A percentile compares a stretch with the other conserved stretches of the same genome.
phyloP scores from a whole-genome alignment of 2,329 filamentous ascomycete species.

The Rhinocladiella similis region DNA sequence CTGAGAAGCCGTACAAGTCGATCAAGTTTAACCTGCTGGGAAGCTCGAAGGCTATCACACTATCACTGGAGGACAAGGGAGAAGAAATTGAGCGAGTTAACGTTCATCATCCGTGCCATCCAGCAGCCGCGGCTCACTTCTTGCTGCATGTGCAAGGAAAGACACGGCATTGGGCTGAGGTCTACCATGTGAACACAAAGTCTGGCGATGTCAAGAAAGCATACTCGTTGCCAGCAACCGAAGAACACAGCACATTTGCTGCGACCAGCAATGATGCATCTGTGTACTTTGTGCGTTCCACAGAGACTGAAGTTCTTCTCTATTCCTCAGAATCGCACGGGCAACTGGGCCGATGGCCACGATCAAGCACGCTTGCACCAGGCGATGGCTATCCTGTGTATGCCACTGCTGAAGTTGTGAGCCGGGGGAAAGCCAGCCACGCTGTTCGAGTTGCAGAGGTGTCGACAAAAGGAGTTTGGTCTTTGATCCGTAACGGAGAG shows the following conservation, averaged over 20 bases:
- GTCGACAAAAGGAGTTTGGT: slow-evolving; percentile 70
- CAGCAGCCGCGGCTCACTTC: slow-evolving; percentile 76
- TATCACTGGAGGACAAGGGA: slow-evolving; percentile 41
- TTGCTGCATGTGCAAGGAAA: slow-evolving; percentile 76
- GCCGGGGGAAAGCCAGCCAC: slow-evolving; percentile 65
- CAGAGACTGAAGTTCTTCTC: slow-evolving; percentile 70
- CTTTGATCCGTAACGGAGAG: slow-evolving; percentile 79
- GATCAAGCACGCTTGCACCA: slow-evolving; percentile 44
- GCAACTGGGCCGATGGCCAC: slow-evolving; percentile 72
- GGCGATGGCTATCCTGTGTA: slow-evolving; percentile 44
- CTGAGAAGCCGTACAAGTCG: slow-evolving; percentile 44
- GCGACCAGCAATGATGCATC: slow-evolving; percentile 75
- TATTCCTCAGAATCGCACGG: slow-evolving; percentile 75
- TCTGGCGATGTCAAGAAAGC: slow-evolving; percentile 69
- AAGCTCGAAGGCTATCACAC: slow-evolving; percentile 40
- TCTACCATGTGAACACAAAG: slow-evolving; percentile 79
- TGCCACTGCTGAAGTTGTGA: slow-evolving; percentile 78
- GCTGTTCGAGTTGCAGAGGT: slow-evolving; percentile 77
- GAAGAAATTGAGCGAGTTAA: slow-evolving; percentile 55
- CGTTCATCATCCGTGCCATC: slow-evolving; percentile 72
- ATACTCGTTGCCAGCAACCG: slow-evolving; percentile 73
- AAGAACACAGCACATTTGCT: slow-evolving; percentile 73
- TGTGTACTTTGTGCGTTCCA: slow-evolving; percentile 85
- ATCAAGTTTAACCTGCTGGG: slow-evolving; percentile 49
- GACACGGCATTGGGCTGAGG: slow-evolving; percentile 74